These are phyloP conservation scores for Dichomitus squalens DNA, from an alignment of 1,284 basidiomycete genomes.

Conservation along the genomic window DNA sequence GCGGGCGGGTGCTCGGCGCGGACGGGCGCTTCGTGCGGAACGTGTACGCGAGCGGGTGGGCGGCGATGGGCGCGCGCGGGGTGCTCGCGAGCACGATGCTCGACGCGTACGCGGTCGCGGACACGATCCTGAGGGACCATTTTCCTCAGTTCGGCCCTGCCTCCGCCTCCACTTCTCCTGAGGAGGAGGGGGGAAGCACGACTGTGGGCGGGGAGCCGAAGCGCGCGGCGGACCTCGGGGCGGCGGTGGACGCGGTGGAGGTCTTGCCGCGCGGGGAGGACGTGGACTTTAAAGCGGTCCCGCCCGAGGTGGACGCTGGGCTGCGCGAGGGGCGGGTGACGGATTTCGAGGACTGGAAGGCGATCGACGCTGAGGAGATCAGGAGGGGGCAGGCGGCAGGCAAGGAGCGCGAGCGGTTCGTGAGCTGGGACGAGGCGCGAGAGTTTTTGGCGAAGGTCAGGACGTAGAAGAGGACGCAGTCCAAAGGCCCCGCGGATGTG, in stretches of 20 bases:
- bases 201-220: neutral
- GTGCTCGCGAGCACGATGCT: conserved; percentile 96
- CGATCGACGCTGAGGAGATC: conserved; percentile 68
- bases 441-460: conserved; percentile 37
- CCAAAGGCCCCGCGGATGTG: too few species aligned
- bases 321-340: conserved; percentile 50
- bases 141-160: conserved; percentile 22
- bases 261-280: conserved; percentile 48
- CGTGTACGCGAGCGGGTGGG: conserved; percentile 95
- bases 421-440: conserved; percentile 54
- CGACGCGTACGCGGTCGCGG: conserved; percentile 83
- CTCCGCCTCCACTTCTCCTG: neutral
- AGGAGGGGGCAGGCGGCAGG: conserved; percentile 55
- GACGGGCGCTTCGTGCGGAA: conserved; percentile 51
- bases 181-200: too few species aligned
- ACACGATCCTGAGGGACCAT: conserved; percentile 66
- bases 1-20: conserved; percentile 54
- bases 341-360: conserved; percentile 71
- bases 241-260: conserved; percentile 19
- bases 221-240: conserved; percentile 9
- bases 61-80: conserved; percentile 88
- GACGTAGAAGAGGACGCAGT: neutral
- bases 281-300: conserved; percentile 47
- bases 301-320: conserved; percentile 58
- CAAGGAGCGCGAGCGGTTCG: conserved; percentile 82